Base-by-base conservation (phyloP, 495 filamentous ascomycete species). In the Hypomontagnella submonticulosa region DNA sequence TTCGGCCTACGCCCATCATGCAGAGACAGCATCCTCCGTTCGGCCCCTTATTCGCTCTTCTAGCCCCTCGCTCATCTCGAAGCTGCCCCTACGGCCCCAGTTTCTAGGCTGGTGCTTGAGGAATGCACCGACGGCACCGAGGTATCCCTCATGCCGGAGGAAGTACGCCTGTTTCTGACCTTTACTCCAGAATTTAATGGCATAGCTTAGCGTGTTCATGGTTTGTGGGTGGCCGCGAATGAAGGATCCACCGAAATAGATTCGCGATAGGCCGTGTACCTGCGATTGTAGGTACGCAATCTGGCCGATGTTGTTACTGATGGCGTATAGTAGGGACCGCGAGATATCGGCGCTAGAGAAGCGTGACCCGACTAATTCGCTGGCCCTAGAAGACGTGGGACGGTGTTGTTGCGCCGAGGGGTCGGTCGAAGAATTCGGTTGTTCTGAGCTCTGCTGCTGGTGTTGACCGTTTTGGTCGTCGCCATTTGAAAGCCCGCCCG, bases 181-280 rank as follows among this genome's bases (percentile, higher is more conserved):
- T 69, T 94, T 90, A 68, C 89, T 93, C 95, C 95, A 99, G 78
- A 97, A 99, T 55, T 89, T 89, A 78, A 98, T 98, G 71, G 94
- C 95, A 71, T 95, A 98, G 36, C 89, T 90, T 1, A 99, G 83
- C 0, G 95, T 97, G 73, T 97, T 94, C 89, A 99, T 98, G 12
- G 95, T 99, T 75, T 98, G 96, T 9, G 88, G 87, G 75, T 99
- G 95, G 41, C 95, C 94, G 11, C 96, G 89, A 72, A 99, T 99
- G 76, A 98, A 99, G 7, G 89, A 93, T 32, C 95, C 95, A 10
- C 95, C 95, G 71, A 99, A 99, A 77, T 99, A 99, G 55, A 99
- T 98, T 73, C 93, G 88, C 51, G 91, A 89, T 15, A 97, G 83
- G 46, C 86, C 82, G 75, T 99, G 93, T 71, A 96, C 95, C 69